These are phyloP conservation scores for Rhizopogon salebrosus DNA, from an alignment of 768 basidiomycete genomes.

Conservation along the genomic window DNA sequence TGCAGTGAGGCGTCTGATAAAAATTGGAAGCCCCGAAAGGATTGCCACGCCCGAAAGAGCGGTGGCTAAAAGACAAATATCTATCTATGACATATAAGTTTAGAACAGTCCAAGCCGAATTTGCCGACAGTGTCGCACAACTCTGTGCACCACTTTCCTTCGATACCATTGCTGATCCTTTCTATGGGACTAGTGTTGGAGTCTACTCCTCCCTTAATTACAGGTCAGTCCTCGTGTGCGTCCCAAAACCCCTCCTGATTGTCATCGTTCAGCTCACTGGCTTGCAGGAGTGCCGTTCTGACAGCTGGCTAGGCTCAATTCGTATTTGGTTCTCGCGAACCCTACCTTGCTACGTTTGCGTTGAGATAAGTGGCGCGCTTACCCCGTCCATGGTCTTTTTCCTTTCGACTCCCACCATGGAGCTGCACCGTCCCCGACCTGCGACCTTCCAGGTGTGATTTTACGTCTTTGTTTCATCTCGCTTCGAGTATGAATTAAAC, in stretches of 20 bases:
- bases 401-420: constrained; percentile 20
- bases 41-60: no score
- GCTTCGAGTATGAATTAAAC: constrained; percentile 11
- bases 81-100: neutral
- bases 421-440: constrained; percentile 21
- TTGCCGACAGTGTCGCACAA: constrained; percentile 1
- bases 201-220: neutral
- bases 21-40: no score
- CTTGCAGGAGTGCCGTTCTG: neutral
- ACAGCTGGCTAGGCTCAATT: constrained; percentile 18
- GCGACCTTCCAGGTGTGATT: constrained; percentile 24
- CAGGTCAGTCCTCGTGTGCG: neutral
- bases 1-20: no score
- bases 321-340: constrained; percentile 1
- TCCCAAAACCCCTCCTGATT: neutral
- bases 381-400: constrained; percentile 5
- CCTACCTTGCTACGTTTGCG: neutral
- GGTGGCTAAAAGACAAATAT: no score
- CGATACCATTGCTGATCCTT: neutral
- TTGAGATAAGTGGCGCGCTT: constrained; percentile 22
- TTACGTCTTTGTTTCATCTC: neutral
- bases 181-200: neutral
- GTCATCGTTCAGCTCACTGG: neutral
- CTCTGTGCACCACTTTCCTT: no score
- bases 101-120: neutral